A percentile compares a stretch with the other conserved stretches of the same genome.
Conservation (phyloP, 441 rosid genomes). For the Capsella rubella region DNA sequence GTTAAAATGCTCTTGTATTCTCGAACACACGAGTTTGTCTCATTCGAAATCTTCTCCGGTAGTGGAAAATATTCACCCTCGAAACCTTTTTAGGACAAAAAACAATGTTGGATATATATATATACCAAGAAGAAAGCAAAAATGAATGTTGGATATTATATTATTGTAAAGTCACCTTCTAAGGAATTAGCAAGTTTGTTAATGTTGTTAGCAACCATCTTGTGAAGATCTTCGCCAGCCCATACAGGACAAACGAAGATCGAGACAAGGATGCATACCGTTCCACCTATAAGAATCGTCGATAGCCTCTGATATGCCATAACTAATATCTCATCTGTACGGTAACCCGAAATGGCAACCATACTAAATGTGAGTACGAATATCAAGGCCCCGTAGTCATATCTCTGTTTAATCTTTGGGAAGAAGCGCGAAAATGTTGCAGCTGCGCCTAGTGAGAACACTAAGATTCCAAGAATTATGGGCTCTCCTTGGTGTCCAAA, state of each 20-base stretch:
- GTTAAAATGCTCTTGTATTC: slow-evolving; percentile 70
- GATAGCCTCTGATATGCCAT: slow-evolving; percentile 66
- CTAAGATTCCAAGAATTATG: slow-evolving; percentile 71
- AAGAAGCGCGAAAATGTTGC: slow-evolving; percentile 79
- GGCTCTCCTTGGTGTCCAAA: slow-evolving; percentile 77
- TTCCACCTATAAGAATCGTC: slow-evolving; percentile 78
- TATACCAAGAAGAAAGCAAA: not conserved
- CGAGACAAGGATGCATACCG: slow-evolving; percentile 66
- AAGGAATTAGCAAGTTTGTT: slow-evolving; percentile 70
- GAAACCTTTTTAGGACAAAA: slow-evolving; percentile 55
- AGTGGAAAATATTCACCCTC: slow-evolving; percentile 61
- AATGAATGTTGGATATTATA: not conserved
- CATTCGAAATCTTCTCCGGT: slow-evolving; percentile 46
- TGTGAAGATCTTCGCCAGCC: slow-evolving; percentile 94
- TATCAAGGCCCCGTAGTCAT: slow-evolving; percentile 83
- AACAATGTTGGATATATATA: not conserved
- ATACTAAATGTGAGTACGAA: slow-evolving; percentile 82
- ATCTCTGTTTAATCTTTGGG: slow-evolving; percentile 77
- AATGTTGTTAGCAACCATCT: slow-evolving; percentile 57
- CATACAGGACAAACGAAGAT: slow-evolving; percentile 77
- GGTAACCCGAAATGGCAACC: slow-evolving; percentile 77
- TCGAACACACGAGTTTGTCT: slow-evolving; percentile 51
- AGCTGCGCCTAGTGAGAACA: slow-evolving; percentile 74
- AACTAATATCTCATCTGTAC: slow-evolving; percentile 58
- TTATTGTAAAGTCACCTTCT: slow-evolving; percentile 53